These are phyloP conservation scores for Didymella pinodella DNA, from an alignment of 2,329 filamentous ascomycete species.

Conservation along the genomic window DNA sequence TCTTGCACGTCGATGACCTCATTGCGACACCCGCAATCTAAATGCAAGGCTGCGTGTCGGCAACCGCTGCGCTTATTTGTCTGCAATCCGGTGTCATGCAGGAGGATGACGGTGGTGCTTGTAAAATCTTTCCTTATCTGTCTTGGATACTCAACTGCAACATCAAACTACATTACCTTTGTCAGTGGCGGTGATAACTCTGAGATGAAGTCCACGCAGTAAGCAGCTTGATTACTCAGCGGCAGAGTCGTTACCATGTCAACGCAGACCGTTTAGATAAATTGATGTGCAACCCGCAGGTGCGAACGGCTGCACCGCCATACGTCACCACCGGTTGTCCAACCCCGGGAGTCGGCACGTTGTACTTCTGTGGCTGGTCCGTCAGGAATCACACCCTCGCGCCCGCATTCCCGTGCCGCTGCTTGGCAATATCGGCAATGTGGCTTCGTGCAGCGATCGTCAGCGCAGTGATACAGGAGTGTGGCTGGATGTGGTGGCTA, in stretches of 20 bases:
- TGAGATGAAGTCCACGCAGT: not conserved
- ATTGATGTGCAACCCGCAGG: not conserved
- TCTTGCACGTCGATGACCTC: not conserved
- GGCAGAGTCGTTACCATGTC: not conserved
- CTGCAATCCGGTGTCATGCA: not conserved
- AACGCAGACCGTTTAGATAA: not conserved
- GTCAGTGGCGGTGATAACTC: not conserved
- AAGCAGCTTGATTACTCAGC: not conserved
- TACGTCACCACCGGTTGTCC: not conserved
- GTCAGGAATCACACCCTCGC: not conserved
- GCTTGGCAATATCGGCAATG: constrained; percentile 6
- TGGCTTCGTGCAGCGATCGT: not conserved
- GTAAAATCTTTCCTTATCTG: not conserved
- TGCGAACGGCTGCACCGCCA: not conserved
- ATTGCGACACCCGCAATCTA: not conserved
- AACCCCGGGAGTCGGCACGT: not conserved
- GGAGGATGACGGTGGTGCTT: not conserved
- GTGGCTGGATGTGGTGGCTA: constrained; percentile 6
- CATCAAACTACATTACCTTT: not conserved
- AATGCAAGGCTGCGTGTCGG: not conserved
- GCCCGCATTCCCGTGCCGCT: not conserved
- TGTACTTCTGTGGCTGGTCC: not conserved
- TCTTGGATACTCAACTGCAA: not conserved
- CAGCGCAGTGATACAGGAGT: not conserved
- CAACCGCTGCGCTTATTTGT: not conserved